Base-by-base conservation (phyloP, 2,329 filamentous ascomycete genomes). In the Sclerotinia borealis region DNA sequence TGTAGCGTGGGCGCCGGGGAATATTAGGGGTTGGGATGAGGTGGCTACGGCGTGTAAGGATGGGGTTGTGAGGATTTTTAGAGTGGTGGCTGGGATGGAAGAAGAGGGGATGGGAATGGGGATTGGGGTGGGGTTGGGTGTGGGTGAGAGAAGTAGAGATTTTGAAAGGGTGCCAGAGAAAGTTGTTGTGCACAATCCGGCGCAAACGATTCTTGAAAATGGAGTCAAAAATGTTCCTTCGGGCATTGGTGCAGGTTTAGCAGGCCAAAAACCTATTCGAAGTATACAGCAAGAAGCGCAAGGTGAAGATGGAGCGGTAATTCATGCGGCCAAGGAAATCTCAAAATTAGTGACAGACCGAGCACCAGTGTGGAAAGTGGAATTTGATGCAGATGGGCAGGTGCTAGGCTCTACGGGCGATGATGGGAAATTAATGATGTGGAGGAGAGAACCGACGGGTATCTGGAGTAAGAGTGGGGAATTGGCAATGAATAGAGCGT, bases 21-120 rank as follows among this genome's bases (percentile, higher is more conserved):
- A 92, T 68, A 92, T 96, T 71, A 81, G 93, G 45, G 93, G 93
- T 1, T 93, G 91, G 74, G 95, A 99, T 75, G 83, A 93, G 63
- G 84, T 98, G 70, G 95, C 93, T 3, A 96, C 93, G 7, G 93
- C 92, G 2, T 95, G 91, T 74, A 96, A 96, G 75, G 95, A 99
- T 74, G 93, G 95, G 3, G 88, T 86, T 70, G 86, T 97, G 47
- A 84, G 93, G 47, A 89, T 99, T n/a, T 96, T 96, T 72, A 87
- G 93, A 70, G 76, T 96, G 22, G 85, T 87, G 41, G 89, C 89
- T 0, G 66, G 43, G 19, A 78, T 70, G 9, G 82, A 75, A 52
- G 82, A 78, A 68, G 31, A 59, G 25, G 41, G 29, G 1, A 6
- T 31, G 7, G 59, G 19, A 48, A 39, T n/a, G n/a, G 9, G 49